These are phyloP conservation scores for Aegilops speltoides DNA, from an alignment of 176 grass and related monocot species.

Conservation along the genomic window DNA sequence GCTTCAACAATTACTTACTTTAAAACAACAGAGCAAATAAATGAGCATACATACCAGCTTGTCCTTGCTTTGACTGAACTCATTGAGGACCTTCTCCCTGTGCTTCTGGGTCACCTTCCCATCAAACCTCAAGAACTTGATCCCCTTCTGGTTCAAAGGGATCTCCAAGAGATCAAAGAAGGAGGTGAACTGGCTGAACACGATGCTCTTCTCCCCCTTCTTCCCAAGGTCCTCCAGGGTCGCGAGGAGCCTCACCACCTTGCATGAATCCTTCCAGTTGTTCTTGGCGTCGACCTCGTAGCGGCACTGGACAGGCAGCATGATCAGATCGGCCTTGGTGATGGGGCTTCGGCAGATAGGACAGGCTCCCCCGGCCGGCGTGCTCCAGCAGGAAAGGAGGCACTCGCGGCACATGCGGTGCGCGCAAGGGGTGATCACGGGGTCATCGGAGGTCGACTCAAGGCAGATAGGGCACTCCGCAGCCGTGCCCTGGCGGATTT, in stretches of 20 bases:
- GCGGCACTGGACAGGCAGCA: constrained; percentile 52
- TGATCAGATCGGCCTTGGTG: constrained; percentile 60
- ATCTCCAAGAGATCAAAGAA: constrained; percentile 90
- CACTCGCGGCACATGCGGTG: constrained; percentile 84
- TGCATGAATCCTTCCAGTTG: constrained; percentile 92
- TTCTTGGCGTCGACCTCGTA: constrained; percentile 66
- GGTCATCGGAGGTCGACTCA: constrained; percentile 87
- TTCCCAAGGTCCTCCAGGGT: constrained; percentile 46
- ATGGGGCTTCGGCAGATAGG: constrained; percentile 64
- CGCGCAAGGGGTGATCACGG: constrained; percentile 73
- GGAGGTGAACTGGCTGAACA: constrained; percentile 93
- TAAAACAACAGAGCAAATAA: background rate
- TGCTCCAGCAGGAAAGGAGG: constrained; percentile 71
- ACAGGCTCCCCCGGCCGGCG: constrained; percentile 51
- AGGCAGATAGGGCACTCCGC: constrained; percentile 88
- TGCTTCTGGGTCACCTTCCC: constrained; percentile 74
- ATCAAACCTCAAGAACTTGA: constrained; percentile 82
- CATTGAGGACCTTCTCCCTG: constrained; percentile 65
- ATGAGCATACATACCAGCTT: constrained; percentile 49
- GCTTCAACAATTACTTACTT: background rate
- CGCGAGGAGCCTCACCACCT: constrained; percentile 62
- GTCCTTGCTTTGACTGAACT: constrained; percentile 71
- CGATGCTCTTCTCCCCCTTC: constrained; percentile 83
- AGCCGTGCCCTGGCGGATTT: constrained; percentile 60
- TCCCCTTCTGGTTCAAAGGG: constrained; percentile 50